A percentile compares a stretch with the other conserved stretches of the same genome.
phyloP scores from a whole-genome alignment of 176 grass and related monocot species.

The Lolium perenne region DNA sequence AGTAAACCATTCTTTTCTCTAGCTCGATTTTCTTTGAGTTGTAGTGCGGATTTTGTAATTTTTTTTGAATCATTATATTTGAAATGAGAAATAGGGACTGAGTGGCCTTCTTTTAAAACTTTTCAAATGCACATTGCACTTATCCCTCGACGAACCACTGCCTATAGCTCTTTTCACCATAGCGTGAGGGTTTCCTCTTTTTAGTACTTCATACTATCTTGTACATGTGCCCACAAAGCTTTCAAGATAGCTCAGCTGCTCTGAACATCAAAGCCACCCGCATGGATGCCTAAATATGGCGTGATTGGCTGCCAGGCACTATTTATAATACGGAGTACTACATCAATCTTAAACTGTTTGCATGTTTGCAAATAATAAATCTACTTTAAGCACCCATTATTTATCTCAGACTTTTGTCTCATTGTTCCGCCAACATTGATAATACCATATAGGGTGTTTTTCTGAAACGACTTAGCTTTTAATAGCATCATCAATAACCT shows the following conservation, averaged over 20 bases:
- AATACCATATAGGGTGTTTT: conserved; percentile 13
- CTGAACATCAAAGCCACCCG: not conserved
- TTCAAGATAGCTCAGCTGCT: conserved; percentile 16
- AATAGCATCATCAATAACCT: conserved; percentile 26
- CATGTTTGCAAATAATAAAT: conserved; percentile 26
- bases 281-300: not conserved
- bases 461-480: not conserved
- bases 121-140: conserved; percentile 21
- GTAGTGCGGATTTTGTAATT: not conserved
- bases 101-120: not conserved
- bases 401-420: not conserved
- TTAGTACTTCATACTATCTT: not conserved
- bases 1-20: conserved; percentile 57
- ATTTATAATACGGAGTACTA: not conserved
- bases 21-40: conserved; percentile 5
- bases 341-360: conserved; percentile 5
- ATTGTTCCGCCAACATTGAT: not conserved
- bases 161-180: conserved; percentile 23
- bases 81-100: conserved; percentile 4
- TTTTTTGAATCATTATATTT: not conserved
- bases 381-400: not conserved
- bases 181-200: not conserved
- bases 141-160: not conserved
- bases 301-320: not conserved
- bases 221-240: conserved; percentile 19